Percentiles rank a stretch among this genome's conserved stretches.
phyloP scores from a whole-genome alignment of 2,329 filamentous ascomycete species.

The Aspergillus texensis region DNA sequence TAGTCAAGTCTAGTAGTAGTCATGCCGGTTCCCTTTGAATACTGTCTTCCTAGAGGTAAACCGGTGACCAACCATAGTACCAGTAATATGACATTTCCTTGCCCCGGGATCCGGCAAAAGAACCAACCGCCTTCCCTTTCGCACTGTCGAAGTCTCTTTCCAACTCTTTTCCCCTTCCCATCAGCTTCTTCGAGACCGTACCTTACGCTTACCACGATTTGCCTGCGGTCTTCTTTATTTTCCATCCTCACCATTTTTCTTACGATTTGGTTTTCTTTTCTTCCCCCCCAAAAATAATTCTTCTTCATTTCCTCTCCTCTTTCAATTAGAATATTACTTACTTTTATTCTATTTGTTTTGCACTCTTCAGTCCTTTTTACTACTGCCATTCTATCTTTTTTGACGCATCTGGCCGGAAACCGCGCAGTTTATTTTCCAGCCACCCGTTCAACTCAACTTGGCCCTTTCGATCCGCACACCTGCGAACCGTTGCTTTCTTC shows the following conservation, averaged over 20 bases:
- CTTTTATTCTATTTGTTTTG: slow-evolving; percentile 17
- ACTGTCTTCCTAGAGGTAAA: not conserved
- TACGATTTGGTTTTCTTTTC: slow-evolving; percentile 20
- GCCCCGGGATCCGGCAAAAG: slow-evolving; percentile 11
- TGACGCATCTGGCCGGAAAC: slow-evolving; percentile 26
- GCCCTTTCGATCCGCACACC: slow-evolving; percentile 37
- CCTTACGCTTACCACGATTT: slow-evolving; percentile 10
- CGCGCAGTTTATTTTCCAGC: slow-evolving; percentile 39
- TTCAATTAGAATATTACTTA: slow-evolving; percentile 15
- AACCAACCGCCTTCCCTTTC: slow-evolving; percentile 7
- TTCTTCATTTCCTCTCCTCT: slow-evolving; percentile 20
- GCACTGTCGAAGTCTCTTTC: slow-evolving; percentile 21
- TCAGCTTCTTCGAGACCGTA: slow-evolving; percentile 9
- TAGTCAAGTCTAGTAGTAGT: not conserved
- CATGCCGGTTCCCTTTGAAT: not conserved
- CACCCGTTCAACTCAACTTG: slow-evolving; percentile 24
- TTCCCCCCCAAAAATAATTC: slow-evolving; percentile 15
- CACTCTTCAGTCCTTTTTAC: slow-evolving; percentile 18
- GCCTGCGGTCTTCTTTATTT: slow-evolving; percentile 22
- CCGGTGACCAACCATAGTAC: slow-evolving; percentile 10
- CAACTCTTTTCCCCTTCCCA: slow-evolving; percentile 16
- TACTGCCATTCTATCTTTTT: slow-evolving; percentile 12
- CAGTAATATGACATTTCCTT: slow-evolving; percentile 14
- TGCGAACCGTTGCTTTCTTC: slow-evolving; percentile 29
- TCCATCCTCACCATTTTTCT: slow-evolving; percentile 18